Evolutionary conservation across 139 green algal species (phyloP).

Genomic region (Chlorella sp.): DNA sequence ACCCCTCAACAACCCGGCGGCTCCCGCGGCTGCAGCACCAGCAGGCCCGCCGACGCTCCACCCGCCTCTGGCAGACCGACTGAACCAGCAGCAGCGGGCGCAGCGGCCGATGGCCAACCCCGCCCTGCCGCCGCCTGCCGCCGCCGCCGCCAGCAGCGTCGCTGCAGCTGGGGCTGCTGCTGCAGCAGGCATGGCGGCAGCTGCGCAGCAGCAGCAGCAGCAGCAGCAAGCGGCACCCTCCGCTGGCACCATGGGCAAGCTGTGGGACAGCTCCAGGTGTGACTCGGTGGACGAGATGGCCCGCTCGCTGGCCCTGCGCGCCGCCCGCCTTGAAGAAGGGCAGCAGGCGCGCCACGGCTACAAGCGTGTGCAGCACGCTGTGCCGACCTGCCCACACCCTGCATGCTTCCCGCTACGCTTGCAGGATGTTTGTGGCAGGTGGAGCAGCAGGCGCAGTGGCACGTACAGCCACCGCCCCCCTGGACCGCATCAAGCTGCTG

Average conservation of each 20-base stretch:
- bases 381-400: neutral
- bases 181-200: conserved; percentile 6
- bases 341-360: neutral
- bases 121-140: neutral
- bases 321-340: no score
- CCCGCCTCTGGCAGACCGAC: no score
- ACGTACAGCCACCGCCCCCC: conserved; percentile 74
- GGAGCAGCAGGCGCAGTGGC: conserved; percentile 77
- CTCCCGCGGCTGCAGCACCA: neutral
- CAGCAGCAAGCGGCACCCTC: no score
- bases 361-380: neutral
- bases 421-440: conserved; percentile 67
- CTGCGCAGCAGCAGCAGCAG: conserved; percentile 22
- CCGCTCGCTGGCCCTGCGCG: neutral
- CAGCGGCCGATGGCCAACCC: neutral
- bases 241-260: neutral
- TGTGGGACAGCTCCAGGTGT: conserved; percentile 32
- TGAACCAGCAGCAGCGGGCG: neutral
- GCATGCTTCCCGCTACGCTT: neutral
- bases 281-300: neutral
- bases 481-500: conserved; percentile 96
- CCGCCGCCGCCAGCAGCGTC: neutral
- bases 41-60: neutral
- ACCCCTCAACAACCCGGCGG: neutral
- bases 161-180: neutral